Conservation (phyloP, 2,329 filamentous ascomycete species). For the Didymella sp. region DNA sequence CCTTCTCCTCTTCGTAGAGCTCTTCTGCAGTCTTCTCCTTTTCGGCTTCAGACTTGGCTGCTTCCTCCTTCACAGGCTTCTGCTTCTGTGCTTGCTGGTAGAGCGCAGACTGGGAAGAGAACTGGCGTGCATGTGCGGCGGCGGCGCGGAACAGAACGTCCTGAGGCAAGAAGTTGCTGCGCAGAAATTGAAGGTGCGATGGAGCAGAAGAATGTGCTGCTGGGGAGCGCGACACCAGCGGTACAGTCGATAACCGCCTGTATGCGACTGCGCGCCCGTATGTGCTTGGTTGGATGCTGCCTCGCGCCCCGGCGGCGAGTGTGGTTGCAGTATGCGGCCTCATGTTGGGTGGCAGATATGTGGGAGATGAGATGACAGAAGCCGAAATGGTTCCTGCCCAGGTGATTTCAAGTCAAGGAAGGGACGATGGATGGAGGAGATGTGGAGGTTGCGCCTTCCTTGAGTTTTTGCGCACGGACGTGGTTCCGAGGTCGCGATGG, state of each 20-base stretch:
- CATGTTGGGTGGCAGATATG: constrained; percentile 49
- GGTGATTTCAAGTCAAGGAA: constrained; percentile 9
- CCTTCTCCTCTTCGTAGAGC: constrained; percentile 52
- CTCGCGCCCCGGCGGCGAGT: constrained; percentile 51
- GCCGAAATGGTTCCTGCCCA: constrained; percentile 23
- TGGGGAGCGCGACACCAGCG: constrained; percentile 28
- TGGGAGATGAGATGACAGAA: constrained; percentile 7
- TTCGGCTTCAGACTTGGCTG: constrained; percentile 32
- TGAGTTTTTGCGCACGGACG: constrained; percentile 7
- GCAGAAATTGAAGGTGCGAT: constrained; percentile 48
- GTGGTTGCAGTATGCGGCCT: constrained; percentile 51
- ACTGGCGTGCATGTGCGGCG: constrained; percentile 53
- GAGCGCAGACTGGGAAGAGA: constrained; percentile 50
- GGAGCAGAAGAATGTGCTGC: constrained; percentile 35
- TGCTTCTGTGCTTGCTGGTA: constrained; percentile 47
- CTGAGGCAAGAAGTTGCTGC: constrained; percentile 53
- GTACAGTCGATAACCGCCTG: constrained; percentile 54
- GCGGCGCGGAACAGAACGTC: constrained; percentile 51
- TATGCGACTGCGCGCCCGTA: constrained; percentile 56
- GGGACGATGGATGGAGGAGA: constrained; percentile 35
- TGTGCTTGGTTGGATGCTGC: constrained; percentile 48
- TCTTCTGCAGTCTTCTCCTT: constrained; percentile 50
- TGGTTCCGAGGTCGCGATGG: constrained; percentile 9
- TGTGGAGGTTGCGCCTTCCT: constrained; percentile 20
- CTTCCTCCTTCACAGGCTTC: constrained; percentile 46